Evolutionary conservation across 495 filamentous ascomycete species (phyloP), one percentile per base, ranked within the genome.

Genomic region (Podospora australis): DNA sequence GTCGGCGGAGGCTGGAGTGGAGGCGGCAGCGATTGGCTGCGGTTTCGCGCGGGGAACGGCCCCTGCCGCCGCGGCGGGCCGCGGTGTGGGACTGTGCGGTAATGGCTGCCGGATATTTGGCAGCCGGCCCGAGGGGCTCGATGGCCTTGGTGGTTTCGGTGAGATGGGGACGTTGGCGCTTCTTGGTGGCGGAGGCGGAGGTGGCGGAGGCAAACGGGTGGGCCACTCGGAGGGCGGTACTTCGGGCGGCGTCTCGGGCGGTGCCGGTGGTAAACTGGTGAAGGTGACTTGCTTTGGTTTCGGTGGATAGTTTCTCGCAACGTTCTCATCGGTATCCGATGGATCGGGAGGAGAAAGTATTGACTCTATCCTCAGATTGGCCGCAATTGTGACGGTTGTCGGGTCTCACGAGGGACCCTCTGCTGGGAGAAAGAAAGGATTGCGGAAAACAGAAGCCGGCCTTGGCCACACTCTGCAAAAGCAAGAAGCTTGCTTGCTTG

Each of bases 321-420:
- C 48, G 42, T 52, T 54, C 45, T 67, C 66, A 61, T 69, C 65
- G 50, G 59, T 41, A 45, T 66, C 68, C 45, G 62, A 59, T 47
- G 62, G 69, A 57, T 70, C 65, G 49, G 69, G 54, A 48, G 69
- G 68, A 49, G 70, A 72, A 57, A 73, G 59, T 60, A 73, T 73
- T 48, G 69, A 70, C 56, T 72, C 65, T 50, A 73, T 73, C 55
- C 70, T 66, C 38, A 73, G 59, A 62, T 69, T 69, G 52, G 68
- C 69, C 48, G 69, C 68, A 68, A 73, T 73, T 55, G 68, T 73
- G 70, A 58, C 68, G 70, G 62, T 43, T 56, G 42, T 69, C 58
- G 70, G 70, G 62, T 61, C 56, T 53, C 59, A 43, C 52, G 47
- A 47, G 48, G 50, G 51, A 55, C 64, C 61, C 63, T 61, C 50